Evolutionary conservation across 768 basidiomycete species (phyloP).

Genomic region (Trametes elegans): DNA sequence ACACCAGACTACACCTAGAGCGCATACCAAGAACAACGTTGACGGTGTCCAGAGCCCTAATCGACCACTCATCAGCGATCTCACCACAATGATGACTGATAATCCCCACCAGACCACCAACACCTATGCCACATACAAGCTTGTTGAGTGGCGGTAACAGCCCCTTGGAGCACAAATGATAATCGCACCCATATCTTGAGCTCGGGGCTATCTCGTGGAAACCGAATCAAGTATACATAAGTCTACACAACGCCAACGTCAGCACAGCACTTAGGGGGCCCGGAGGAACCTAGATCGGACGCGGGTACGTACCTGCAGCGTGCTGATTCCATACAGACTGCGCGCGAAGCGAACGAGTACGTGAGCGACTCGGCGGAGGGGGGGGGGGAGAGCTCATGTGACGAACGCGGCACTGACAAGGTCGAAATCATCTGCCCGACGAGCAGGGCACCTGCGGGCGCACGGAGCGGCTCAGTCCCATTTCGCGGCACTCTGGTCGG

Average conservation of each 20-base stretch:
- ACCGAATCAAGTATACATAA: constrained; percentile 20
- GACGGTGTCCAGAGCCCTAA: constrained; percentile 13
- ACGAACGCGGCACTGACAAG: constrained; percentile 7
- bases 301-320: constrained; percentile 18
- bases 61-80: not conserved
- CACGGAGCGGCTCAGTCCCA: not conserved
- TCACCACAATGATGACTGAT: not conserved
- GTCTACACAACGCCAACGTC: constrained; percentile 6
- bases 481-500: not conserved
- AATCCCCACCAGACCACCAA: constrained; percentile 11
- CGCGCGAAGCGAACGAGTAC: too few relatives aligned
- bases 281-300: not conserved
- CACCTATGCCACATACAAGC: not conserved
- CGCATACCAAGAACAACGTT: constrained; percentile 18
- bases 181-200: constrained; percentile 17
- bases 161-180: too few relatives aligned
- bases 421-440: constrained; percentile 21
- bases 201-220: constrained; percentile 21
- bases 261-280: not conserved
- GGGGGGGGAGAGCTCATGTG: not conserved
- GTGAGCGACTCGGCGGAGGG: not conserved
- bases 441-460: constrained; percentile 16
- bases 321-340: constrained; percentile 20
- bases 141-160: not conserved
- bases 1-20: not conserved